Base-by-base conservation (phyloP, 2,329 filamentous ascomycete genomes). In the Hypoxylon sp. region DNA sequence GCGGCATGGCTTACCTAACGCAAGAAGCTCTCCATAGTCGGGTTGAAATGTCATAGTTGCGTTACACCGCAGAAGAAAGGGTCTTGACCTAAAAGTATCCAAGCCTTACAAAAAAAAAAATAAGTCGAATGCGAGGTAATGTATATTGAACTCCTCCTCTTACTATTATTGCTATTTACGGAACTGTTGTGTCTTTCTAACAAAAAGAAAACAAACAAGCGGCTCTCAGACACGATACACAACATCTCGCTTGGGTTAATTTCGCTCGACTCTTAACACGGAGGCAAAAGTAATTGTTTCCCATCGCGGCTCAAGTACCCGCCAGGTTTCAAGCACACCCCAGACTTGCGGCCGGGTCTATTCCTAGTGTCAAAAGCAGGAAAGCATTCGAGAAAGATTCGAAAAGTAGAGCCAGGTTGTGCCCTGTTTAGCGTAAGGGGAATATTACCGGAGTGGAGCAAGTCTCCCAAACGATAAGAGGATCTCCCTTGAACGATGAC, bases 331-430 rank as follows among this genome's bases (percentile, higher is more conserved):
- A 66, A 69, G 61, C 63, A 67, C 46, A 67, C 70, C 68, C 68
- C 67, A 67, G 69, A 71, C 67, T 71, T 61, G 67, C 60, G 65
- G 64, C 68, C 65, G 63, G 70, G 68, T 66, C 68, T 50, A 71
- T 67, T 70, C 68, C 70, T 70, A 69, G 68, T 68, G 69, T 53
- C 36, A 67, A 72, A 72, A 69, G 69, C 46, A 66, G 63, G 70
- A 69, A 72, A 69, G 69, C 52, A 74, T 78, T 78, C 76, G 74
- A 78, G 76, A 78, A 78, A 75, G 76, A 72, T 77, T 78, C 75
- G 72, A 78, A 74, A 63, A 72, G 70, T 68, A 69, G 64, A 62
- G 70, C 63, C 61, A 69, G 67, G 63, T 68, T 65, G 45, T 49
- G 65, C 64, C 63, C 62, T 68, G 62, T 50, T 72, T 76, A 77